Evolutionary conservation across 805 yeast species (phyloP).

Genomic region (Starmerella bombicola): DNA sequence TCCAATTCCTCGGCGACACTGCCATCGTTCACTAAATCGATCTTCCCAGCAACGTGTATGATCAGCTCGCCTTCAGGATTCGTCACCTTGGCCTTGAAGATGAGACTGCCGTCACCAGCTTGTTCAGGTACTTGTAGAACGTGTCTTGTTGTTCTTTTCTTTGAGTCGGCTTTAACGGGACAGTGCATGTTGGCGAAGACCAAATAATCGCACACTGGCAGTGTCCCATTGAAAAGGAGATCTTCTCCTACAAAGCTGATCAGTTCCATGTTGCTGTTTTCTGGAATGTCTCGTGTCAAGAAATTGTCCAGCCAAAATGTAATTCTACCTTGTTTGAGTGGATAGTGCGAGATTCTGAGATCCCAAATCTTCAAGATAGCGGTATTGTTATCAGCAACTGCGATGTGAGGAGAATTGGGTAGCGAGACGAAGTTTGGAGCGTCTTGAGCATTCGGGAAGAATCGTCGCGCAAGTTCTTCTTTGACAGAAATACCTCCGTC

Average conservation of each 20-base stretch:
- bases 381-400: conserved; percentile 20
- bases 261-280: conserved; percentile 20
- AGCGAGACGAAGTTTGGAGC: conserved; percentile 15
- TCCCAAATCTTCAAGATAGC: conserved; percentile 22
- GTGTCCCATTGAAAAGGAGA: conserved; percentile 16
- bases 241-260: conserved; percentile 17
- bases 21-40: conserved; percentile 16
- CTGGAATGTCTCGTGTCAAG: conserved; percentile 21
- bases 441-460: conserved; percentile 9
- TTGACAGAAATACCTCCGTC: no score
- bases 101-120: conserved; percentile 24
- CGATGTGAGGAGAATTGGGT: conserved; percentile 13
- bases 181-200: conserved; percentile 23
- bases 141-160: conserved; percentile 14
- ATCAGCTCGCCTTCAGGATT: conserved; percentile 20
- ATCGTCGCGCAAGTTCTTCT: no score
- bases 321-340: conserved; percentile 24
- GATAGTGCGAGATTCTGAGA: conserved; percentile 23
- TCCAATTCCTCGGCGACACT: conserved; percentile 2
- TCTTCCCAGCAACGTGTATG: conserved; percentile 20
- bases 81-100: conserved; percentile 24
- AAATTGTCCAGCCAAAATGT: conserved; percentile 20
- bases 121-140: conserved; percentile 24
- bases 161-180: conserved; percentile 20
- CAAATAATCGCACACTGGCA: conserved; percentile 25